Evolutionary conservation across 768 basidiomycete species (phyloP), one percentile per base, ranked within the genome.

Genomic region (Cubamyces sp.): DNA sequence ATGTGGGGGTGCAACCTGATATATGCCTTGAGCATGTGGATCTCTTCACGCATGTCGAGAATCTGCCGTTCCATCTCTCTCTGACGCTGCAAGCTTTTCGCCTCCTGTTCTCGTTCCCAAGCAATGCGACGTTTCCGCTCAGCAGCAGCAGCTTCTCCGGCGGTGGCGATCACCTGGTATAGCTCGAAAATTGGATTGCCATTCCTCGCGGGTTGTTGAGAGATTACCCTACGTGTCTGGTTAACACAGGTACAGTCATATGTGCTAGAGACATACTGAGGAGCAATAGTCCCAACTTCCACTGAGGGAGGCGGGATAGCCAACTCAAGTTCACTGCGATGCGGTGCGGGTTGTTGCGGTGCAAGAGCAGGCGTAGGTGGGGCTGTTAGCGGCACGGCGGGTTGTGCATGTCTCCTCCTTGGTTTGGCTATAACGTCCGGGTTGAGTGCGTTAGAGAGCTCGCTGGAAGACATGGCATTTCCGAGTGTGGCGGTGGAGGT

Each of bases 371-470:
- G 57, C 0, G 43, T 52, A 15, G 54, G 54, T 15, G 59, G 30
- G 5, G 57, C 18, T 21, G 46, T 41, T 0, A 26, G 19, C 18
- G 53, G 14, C 19, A n/a, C 28, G 0, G 54, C 19, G 12, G 50
- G 6, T 0, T 5, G 47, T 8, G 19, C 45, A 53, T 62, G 43
- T 23, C 59, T 62, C 54, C 59, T 60, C 21, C 53, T 46, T 14
- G 64, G 57, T 2, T 69, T 67, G 11, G 83, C 82, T 39, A 78
- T 79, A 60, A 83, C 78, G 70, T 85, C 78, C 12, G 89, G 89
- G 72, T 91, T 92, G 68, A 92, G 85, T 5, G 90, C 90, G 70
- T 92, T 85, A 9, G 87, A 87, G 59, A 92, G 84, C 74, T 91
- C 88, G 77, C 88, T 91, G 62, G 84, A 81, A 67, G 82, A 77